Conservation (phyloP, 306 rosid genomes). For the Fagus crenata region DNA sequence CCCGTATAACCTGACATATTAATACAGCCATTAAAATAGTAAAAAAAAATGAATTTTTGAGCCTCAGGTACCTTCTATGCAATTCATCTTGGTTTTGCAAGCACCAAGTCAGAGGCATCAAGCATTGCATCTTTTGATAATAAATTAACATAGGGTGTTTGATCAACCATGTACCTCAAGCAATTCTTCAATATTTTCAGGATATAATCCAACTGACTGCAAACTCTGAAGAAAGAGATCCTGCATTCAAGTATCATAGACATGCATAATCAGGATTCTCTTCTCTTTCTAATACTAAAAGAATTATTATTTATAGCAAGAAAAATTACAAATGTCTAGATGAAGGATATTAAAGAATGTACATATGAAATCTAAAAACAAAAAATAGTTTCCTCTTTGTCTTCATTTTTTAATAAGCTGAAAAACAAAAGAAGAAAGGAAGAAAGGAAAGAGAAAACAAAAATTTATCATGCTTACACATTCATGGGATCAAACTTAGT, state of each 20-base stretch:
- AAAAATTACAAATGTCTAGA: not conserved
- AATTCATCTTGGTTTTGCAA: not conserved
- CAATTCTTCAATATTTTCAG: conserved; percentile 53
- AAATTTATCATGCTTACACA: not conserved
- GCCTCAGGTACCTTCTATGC: conserved; percentile 8
- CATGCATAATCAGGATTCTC: conserved; percentile 28
- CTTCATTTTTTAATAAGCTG: not conserved
- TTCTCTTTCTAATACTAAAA: not conserved
- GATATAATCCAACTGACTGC: conserved; percentile 70
- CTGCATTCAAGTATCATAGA: conserved; percentile 52
- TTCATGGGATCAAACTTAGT: not conserved
- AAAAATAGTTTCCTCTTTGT: not conserved
- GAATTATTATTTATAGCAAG: not conserved
- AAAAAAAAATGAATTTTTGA: conserved; percentile 12
- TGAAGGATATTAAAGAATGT: not conserved
- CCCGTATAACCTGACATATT: conserved; percentile 61
- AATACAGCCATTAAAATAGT: conserved; percentile 6
- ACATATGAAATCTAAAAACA: not conserved
- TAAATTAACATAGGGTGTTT: conserved; percentile 20
- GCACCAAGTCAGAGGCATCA: conserved; percentile 30
- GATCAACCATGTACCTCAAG: conserved; percentile 65
- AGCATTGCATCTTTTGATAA: conserved; percentile 15
- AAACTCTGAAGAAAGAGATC: conserved; percentile 76
- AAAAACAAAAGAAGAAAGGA: not conserved
- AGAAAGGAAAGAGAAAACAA: not conserved